phyloP scores from a whole-genome alignment of 1,284 basidiomycete species.

The Heterobasidion irregulare region DNA sequence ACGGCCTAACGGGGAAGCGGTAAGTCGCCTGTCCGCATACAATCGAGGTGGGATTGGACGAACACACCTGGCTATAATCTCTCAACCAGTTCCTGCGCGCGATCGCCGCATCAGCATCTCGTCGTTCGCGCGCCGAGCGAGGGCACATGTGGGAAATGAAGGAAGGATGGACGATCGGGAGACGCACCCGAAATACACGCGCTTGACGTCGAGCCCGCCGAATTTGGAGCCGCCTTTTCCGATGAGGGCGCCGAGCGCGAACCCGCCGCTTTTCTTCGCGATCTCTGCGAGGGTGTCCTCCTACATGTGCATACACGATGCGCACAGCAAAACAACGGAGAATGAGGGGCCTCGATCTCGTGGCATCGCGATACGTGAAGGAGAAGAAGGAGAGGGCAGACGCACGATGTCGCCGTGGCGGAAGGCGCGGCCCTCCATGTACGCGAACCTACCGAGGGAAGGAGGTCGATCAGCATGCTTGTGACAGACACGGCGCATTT shows the following conservation, averaged over 20 bases:
- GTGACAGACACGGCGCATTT: too few relatives aligned
- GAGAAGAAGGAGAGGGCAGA: slow-evolving; percentile 6
- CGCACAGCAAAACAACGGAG: background rate
- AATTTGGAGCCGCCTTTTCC: slow-evolving; percentile 64
- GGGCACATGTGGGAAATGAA: too few relatives aligned
- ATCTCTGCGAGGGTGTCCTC: slow-evolving; percentile 63
- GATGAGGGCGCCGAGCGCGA: slow-evolving; percentile 54
- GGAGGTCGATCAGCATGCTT: too few relatives aligned
- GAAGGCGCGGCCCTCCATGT: slow-evolving; percentile 73
- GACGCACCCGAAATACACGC: slow-evolving; percentile 69
- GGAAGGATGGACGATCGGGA: background rate
- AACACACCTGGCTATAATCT: slow-evolving; percentile 66
- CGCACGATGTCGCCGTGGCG: slow-evolving; percentile 81
- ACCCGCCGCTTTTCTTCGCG: slow-evolving; percentile 53
- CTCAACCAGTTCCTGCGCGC: slow-evolving; percentile 64
- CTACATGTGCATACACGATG: slow-evolving; percentile 22
- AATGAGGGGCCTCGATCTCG: background rate
- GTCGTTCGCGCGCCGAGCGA: too few relatives aligned
- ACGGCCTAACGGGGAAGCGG: slow-evolving; percentile 52
- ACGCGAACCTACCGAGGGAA: slow-evolving; percentile 44
- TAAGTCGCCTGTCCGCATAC: background rate
- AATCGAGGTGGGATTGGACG: background rate
- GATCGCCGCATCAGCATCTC: too few relatives aligned
- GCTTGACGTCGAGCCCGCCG: slow-evolving; percentile 62
- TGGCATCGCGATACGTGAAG: background rate